phyloP scores from a whole-genome alignment of 495 filamentous ascomycete species.

The Xylaria sp. region DNA sequence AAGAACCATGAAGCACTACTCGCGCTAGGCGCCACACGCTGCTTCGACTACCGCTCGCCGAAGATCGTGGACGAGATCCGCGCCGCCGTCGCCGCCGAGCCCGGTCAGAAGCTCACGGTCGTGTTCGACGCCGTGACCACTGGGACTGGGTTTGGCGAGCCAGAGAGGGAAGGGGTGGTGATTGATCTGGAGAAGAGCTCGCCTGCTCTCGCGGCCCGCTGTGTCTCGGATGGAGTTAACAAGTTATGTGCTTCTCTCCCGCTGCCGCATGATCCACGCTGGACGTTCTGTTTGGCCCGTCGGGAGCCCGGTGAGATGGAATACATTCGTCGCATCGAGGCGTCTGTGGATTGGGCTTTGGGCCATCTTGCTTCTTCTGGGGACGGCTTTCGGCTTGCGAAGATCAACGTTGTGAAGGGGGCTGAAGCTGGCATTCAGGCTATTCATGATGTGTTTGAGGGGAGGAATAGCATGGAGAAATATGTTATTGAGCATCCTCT shows the following conservation, averaged over 20 bases:
- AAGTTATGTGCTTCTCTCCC: neutral
- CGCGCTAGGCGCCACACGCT: slow-evolving; percentile 48
- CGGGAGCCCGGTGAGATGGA: neutral
- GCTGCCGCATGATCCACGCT: neutral
- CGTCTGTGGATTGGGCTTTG: neutral
- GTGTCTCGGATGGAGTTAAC: neutral
- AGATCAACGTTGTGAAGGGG: neutral
- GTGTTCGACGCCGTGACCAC: slow-evolving; percentile 21
- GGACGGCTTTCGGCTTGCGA: neutral
- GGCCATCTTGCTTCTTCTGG: neutral
- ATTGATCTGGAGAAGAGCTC: neutral
- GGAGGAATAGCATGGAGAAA: slow-evolving; percentile 22
- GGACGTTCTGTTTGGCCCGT: neutral
- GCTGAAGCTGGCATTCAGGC: slow-evolving; percentile 4
- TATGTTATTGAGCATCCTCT: slow-evolving; percentile 18
- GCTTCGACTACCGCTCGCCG: slow-evolving; percentile 53
- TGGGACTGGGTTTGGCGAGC: slow-evolving; percentile 4
- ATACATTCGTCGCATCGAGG: neutral
- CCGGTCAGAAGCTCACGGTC: neutral
- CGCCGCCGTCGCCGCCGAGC: slow-evolving; percentile 21
- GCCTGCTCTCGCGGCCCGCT: neutral
- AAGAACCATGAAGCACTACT: slow-evolving; percentile 46
- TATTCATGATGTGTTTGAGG: slow-evolving; percentile 20
- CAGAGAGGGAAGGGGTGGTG: neutral
- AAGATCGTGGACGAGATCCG: slow-evolving; percentile 48